These are phyloP conservation scores for Leucogyrophana mollusca DNA, from an alignment of 768 basidiomycete species.

Conservation along the genomic window DNA sequence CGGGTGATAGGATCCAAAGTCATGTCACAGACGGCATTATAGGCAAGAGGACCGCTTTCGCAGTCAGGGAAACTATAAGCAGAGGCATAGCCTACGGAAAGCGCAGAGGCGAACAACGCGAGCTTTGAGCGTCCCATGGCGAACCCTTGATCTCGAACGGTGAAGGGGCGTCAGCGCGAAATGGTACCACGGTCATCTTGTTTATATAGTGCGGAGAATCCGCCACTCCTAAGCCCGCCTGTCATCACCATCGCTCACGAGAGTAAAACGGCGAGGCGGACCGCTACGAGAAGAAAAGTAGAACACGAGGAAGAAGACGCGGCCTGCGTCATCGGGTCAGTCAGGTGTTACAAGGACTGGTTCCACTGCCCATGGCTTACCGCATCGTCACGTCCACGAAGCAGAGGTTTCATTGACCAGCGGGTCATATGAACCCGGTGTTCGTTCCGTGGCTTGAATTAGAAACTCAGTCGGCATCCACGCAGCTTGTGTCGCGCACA, in stretches of 20 bases:
- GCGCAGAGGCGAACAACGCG: conserved; percentile 1
- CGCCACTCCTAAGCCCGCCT: not conserved
- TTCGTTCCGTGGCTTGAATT: too few relatives aligned
- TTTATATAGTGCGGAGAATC: conserved; percentile 1
- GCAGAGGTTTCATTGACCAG: too few relatives aligned
- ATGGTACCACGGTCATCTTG: not conserved
- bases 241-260: not conserved
- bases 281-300: not conserved
- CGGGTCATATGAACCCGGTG: too few relatives aligned
- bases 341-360: not conserved
- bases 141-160: not conserved
- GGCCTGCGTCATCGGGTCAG: conserved; percentile 1
- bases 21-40: conserved; percentile 48
- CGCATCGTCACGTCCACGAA: too few relatives aligned
- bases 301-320: not conserved
- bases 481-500: too few relatives aligned
- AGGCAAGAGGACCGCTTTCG: conserved; percentile 40
- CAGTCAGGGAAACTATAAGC: conserved; percentile 50
- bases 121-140: conserved; percentile 6
- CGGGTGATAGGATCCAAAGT: conserved; percentile 42
- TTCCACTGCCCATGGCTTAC: too few relatives aligned
- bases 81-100: conserved; percentile 2
- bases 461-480: too few relatives aligned
- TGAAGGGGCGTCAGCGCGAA: not conserved
- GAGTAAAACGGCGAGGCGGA: not conserved